Conservation (phyloP, 2,329 filamentous ascomycete species). For the Xylariaceae sp. region DNA sequence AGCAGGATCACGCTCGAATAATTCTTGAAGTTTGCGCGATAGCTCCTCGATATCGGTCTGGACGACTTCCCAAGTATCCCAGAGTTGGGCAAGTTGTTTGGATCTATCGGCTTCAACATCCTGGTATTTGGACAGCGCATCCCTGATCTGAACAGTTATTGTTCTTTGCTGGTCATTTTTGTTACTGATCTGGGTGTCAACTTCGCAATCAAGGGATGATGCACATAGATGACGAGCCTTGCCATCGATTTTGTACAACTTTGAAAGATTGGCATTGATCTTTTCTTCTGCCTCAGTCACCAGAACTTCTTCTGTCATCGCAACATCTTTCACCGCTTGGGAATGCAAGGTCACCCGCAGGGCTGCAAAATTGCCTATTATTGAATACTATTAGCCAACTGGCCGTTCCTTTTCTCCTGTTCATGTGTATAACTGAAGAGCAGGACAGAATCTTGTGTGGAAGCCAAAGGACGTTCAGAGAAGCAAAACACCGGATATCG, state of each 20-base stretch:
- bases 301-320: constrained; percentile 18
- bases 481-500: neutral
- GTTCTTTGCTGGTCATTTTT: constrained; percentile 17
- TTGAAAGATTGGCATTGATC: constrained; percentile 20
- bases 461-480: neutral
- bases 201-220: constrained; percentile 19
- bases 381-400: constrained; percentile 4
- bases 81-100: constrained; percentile 23
- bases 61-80: constrained; percentile 24
- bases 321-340: constrained; percentile 20
- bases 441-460: neutral
- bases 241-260: constrained; percentile 13
- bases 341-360: constrained; percentile 28
- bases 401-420: neutral
- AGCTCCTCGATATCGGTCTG: constrained; percentile 26
- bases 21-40: constrained; percentile 5
- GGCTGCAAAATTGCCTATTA: constrained; percentile 23
- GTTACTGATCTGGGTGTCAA: constrained; percentile 22
- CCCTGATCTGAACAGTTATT: constrained; percentile 9
- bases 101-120: constrained; percentile 12
- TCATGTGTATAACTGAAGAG: neutral
- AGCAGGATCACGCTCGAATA: constrained; percentile 1
- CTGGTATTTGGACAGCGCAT: constrained; percentile 18
- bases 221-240: constrained; percentile 16
- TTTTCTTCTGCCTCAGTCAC: constrained; percentile 11